Evolutionary conservation across 2,329 filamentous ascomycete species (phyloP).

Genomic region (Teratosphaeria viscida): DNA sequence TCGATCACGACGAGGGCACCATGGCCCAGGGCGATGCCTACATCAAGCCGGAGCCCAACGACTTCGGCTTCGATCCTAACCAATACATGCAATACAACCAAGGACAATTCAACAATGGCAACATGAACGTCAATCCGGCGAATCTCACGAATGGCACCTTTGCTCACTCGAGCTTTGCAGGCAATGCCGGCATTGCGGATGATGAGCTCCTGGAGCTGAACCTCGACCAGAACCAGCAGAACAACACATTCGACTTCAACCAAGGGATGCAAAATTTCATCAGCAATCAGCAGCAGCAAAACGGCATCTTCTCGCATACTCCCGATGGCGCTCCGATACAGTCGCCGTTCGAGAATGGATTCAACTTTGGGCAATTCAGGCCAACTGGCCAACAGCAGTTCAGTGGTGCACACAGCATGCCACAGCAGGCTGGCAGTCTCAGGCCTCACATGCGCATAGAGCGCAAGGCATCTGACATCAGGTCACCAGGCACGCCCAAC

Average conservation of each 20-base stretch:
- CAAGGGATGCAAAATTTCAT: constrained; percentile 39
- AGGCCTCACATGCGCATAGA: constrained; percentile 41
- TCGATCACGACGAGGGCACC: constrained; percentile 20
- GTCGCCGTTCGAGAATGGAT: constrained; percentile 71
- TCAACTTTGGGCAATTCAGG: constrained; percentile 68
- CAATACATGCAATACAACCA: constrained; percentile 23
- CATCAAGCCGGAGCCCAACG: constrained; percentile 59
- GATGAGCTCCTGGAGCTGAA: constrained; percentile 76
- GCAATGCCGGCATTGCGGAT: constrained; percentile 70
- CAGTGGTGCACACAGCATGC: constrained; percentile 31
- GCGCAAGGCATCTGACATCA: constrained; percentile 53
- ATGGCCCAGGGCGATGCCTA: constrained; percentile 45
- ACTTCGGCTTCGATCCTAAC: constrained; percentile 45
- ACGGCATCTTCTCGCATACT: constrained; percentile 79
- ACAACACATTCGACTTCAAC: constrained; percentile 30
- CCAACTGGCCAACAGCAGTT: constrained; percentile 39
- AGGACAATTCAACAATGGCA: constrained; percentile 30
- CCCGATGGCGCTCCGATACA: constrained; percentile 87
- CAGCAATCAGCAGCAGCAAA: constrained; percentile 43
- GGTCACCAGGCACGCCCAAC: constrained; percentile 78
- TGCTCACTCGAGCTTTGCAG: constrained; percentile 57
- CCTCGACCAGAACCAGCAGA: constrained; percentile 23
- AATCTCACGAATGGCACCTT: constrained; percentile 62
- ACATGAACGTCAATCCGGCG: constrained; percentile 66
- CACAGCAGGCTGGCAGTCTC: constrained; percentile 17